Evolutionary conservation across 225 moss, liverwort and hornwort genomes (phyloP).

Genomic region (Bryoerythrophyllum caledonicum): DNA sequence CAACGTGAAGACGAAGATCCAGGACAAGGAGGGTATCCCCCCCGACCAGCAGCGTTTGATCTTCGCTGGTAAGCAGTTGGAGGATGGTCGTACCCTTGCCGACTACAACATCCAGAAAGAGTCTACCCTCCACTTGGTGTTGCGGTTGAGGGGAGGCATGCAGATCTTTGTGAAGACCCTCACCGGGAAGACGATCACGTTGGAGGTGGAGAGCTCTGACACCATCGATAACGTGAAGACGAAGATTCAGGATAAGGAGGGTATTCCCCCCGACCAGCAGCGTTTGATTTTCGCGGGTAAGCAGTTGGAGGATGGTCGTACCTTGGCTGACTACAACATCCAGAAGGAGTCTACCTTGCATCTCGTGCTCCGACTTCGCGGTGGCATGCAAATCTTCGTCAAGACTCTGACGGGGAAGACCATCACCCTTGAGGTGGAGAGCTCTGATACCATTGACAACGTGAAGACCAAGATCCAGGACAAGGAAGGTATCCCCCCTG

Average conservation of each 20-base stretch:
- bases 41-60: conserved; percentile 18
- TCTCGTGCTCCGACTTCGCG: conserved; percentile 8
- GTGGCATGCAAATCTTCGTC: conserved; percentile 19
- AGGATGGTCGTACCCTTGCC: conserved; percentile 1
- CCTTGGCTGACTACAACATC: conserved; percentile 11
- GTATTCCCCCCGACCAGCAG: conserved; percentile 5
- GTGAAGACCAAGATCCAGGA: conserved; percentile 14
- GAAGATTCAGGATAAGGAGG: conserved; percentile 10
- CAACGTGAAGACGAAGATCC: conserved; percentile 15
- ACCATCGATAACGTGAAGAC: conserved; percentile 24
- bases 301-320: background rate
- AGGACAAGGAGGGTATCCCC: conserved; percentile 15
- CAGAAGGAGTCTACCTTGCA: background rate
- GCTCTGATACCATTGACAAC: conserved; percentile 16
- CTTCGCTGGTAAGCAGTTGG: conserved; percentile 10
- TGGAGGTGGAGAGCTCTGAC: conserved; percentile 15
- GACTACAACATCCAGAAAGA: conserved; percentile 27
- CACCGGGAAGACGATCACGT: background rate
- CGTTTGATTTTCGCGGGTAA: background rate
- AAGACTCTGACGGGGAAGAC: conserved; percentile 11
- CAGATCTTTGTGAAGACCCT: conserved; percentile 15
- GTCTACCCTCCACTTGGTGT: background rate
- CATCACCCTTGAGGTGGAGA: conserved; percentile 13
- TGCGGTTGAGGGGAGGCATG: conserved; percentile 2
- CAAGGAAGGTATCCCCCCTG: conserved; percentile 4